Conservation (phyloP, 1,284 basidiomycete species). For the Melampsora abietis-canadensis region DNA sequence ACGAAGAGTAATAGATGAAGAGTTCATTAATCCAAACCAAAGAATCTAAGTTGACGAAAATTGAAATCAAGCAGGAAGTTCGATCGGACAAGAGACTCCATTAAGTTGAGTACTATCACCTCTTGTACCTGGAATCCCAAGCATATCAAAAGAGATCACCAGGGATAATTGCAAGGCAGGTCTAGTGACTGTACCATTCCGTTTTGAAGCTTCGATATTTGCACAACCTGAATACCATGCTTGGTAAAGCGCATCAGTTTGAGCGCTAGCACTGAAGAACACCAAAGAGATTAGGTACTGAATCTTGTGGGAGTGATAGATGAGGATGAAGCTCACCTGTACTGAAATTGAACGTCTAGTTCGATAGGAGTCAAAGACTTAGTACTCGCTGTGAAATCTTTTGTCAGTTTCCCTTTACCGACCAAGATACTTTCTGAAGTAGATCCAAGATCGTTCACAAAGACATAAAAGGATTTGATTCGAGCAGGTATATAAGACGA, state of each 20-base stretch:
- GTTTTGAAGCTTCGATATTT: slow-evolving; percentile 19
- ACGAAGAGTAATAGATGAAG: neutral
- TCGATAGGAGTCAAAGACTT: neutral
- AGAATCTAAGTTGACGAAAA: no score
- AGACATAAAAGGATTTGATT: slow-evolving; percentile 4
- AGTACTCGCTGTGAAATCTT: neutral
- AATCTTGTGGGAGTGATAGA: neutral
- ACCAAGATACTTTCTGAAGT: slow-evolving; percentile 16
- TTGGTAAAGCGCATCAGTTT: slow-evolving; percentile 20
- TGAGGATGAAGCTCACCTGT: neutral
- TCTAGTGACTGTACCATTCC: slow-evolving; percentile 25
- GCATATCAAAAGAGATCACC: slow-evolving; percentile 6
- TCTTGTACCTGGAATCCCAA: slow-evolving; percentile 11
- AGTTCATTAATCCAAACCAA: neutral
- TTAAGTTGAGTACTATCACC: slow-evolving; percentile 22
- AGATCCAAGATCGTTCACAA: slow-evolving; percentile 24
- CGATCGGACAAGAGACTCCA: slow-evolving; percentile 30
- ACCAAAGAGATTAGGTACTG: no score
- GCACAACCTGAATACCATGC: slow-evolving; percentile 17
- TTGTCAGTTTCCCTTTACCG: neutral
- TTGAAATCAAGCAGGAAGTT: slow-evolving; percentile 18
- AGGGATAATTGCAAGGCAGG: slow-evolving; percentile 14
- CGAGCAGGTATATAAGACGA: slow-evolving; percentile 13
- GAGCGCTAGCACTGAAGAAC: neutral
- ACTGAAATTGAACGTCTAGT: slow-evolving; percentile 15